Percentiles rank a stretch among this genome's conserved stretches.
Evolutionary conservation across 2,329 filamentous ascomycete genomes (phyloP).

Genomic region (Aspergillus carbonarius): DNA sequence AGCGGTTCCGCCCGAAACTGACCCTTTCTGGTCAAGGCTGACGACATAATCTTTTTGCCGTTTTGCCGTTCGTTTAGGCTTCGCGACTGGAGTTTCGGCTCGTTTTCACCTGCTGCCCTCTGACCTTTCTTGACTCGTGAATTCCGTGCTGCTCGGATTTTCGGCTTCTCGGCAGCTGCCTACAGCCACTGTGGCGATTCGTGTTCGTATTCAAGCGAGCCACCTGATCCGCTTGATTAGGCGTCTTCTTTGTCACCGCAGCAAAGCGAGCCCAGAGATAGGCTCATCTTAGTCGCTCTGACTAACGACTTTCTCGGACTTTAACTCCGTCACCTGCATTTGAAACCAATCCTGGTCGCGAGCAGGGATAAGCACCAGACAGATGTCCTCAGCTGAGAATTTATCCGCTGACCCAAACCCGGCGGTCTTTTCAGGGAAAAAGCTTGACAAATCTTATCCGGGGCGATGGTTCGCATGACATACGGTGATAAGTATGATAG

Average conservation of each 20-base stretch:
- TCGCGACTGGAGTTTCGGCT: constrained; percentile 1
- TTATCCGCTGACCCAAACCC: constrained; percentile 3
- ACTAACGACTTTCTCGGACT: background rate
- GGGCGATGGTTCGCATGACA: constrained; percentile 6
- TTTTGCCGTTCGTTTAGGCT: constrained; percentile 4
- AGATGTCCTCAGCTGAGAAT: background rate
- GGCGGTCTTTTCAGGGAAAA: background rate
- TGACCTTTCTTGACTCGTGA: background rate
- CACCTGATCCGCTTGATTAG: constrained; percentile 8
- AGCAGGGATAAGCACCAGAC: background rate
- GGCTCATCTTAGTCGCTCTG: background rate
- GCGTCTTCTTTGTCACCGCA: background rate
- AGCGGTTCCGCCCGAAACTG: constrained; percentile 20
- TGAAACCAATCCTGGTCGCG: constrained; percentile 1
- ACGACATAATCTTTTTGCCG: constrained; percentile 15
- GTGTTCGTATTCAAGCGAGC: constrained; percentile 10
- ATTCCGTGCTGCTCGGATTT: background rate
- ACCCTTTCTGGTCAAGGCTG: constrained; percentile 16
- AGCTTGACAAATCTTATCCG: constrained; percentile 14
- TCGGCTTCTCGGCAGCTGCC: constrained; percentile 3
- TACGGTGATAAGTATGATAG: constrained; percentile 6
- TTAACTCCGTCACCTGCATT: background rate
- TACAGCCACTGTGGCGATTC: constrained; percentile 15
- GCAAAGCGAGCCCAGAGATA: background rate
- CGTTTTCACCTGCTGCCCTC: background rate